These are phyloP conservation scores for Mycena leptocephala DNA, from an alignment of 768 basidiomycete genomes.

Conservation along the genomic window DNA sequence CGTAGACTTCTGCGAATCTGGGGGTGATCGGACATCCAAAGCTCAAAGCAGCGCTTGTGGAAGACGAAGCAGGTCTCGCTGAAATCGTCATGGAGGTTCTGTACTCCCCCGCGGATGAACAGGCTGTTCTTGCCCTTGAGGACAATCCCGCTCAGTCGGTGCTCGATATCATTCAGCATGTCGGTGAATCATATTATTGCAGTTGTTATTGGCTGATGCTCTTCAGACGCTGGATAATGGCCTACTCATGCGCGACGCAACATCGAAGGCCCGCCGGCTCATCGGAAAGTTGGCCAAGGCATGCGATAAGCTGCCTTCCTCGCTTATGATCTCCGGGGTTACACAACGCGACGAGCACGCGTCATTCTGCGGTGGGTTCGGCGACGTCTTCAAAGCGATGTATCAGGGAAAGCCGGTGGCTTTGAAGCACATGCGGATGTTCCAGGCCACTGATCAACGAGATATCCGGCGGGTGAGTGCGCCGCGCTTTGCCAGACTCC, in stretches of 20 bases:
- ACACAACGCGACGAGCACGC: slow-evolving; percentile 24
- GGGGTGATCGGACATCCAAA: background rate
- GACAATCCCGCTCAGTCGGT: slow-evolving; percentile 30
- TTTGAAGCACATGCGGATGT: slow-evolving; percentile 29
- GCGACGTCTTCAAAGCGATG: slow-evolving; percentile 25
- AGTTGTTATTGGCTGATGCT: background rate
- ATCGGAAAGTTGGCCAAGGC: slow-evolving; percentile 23
- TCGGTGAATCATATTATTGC: background rate
- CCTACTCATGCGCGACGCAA: slow-evolving; percentile 9
- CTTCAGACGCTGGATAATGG: slow-evolving; percentile 20
- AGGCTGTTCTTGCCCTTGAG: slow-evolving; percentile 25
- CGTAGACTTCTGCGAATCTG: slow-evolving; percentile 13
- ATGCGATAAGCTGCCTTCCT: slow-evolving; percentile 25
- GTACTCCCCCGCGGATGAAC: slow-evolving; percentile 24
- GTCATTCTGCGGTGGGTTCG: slow-evolving; percentile 23
- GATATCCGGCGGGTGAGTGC: slow-evolving; percentile 23
- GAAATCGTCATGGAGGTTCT: slow-evolving; percentile 14
- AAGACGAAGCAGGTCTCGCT: slow-evolving; percentile 13
- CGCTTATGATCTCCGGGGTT: slow-evolving; percentile 25
- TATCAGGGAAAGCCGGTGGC: slow-evolving; percentile 27
- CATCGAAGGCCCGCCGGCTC: slow-evolving; percentile 18
- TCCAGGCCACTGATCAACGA: slow-evolving; percentile 18
- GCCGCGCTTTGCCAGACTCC: background rate
- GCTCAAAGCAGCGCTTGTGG: slow-evolving; percentile 20
- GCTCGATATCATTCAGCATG: slow-evolving; percentile 34